phyloP scores from a whole-genome alignment of 352 stramenopile species.

The Hyaloperonospora arabidopsidis region DNA sequence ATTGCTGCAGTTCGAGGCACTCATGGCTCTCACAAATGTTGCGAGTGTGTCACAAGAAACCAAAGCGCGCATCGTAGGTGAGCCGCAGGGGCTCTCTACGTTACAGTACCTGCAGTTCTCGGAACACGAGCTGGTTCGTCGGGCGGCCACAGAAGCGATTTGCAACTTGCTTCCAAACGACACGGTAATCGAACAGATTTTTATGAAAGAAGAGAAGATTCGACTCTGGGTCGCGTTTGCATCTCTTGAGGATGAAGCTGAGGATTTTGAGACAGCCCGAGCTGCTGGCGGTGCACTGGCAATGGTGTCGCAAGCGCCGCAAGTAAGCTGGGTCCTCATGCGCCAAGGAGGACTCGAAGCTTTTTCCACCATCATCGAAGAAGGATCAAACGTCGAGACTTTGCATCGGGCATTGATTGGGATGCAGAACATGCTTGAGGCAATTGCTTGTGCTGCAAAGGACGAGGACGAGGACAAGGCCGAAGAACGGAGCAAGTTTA shows the following conservation, averaged over 20 bases:
- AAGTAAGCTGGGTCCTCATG: slow-evolving; percentile 65
- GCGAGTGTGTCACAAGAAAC: slow-evolving; percentile 89
- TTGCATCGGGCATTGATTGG: slow-evolving; percentile 69
- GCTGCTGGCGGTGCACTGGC: slow-evolving; percentile 90
- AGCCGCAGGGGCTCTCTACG: slow-evolving; percentile 64
- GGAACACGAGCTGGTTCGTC: slow-evolving; percentile 94
- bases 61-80: slow-evolving; percentile 81
- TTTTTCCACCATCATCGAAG: slow-evolving; percentile 46
- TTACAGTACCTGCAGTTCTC: slow-evolving; percentile 92
- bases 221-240: slow-evolving; percentile 91
- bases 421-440: slow-evolving; percentile 66
- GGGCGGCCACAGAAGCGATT: slow-evolving; percentile 93
- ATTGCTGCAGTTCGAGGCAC: slow-evolving; percentile 85
- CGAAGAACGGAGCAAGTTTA: slow-evolving; percentile 38
- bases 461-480: slow-evolving; percentile 40
- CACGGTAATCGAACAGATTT: slow-evolving; percentile 89
- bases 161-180: slow-evolving; percentile 94
- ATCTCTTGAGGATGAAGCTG: slow-evolving; percentile 85
- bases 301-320: slow-evolving; percentile 84
- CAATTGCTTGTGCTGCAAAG: slow-evolving; percentile 29
- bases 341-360: slow-evolving; percentile 55
- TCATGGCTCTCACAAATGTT: slow-evolving; percentile 98
- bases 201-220: slow-evolving; percentile 89
- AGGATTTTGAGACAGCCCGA: slow-evolving; percentile 87
- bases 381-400: slow-evolving; percentile 52